These are phyloP conservation scores for Colletotrichum costaricense DNA, from an alignment of 2,329 filamentous ascomycete genomes.

Conservation along the genomic window DNA sequence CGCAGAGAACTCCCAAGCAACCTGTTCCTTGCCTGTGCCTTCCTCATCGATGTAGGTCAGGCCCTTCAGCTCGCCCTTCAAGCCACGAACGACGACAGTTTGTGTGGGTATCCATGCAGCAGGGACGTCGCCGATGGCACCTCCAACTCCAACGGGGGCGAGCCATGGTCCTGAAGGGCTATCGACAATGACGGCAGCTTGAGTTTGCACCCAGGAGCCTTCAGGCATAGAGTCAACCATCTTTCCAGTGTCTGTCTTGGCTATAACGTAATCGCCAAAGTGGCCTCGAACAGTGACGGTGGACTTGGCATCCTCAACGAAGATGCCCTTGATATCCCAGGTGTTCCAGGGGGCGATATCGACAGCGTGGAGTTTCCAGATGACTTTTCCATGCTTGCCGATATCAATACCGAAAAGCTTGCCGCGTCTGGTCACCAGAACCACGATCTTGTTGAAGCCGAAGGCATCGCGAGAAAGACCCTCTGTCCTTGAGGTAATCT, in stretches of 20 bases:
- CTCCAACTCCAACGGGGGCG: constrained; percentile 63
- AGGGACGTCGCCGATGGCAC: constrained; percentile 59
- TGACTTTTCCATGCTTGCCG: constrained; percentile 76
- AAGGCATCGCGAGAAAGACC: constrained; percentile 78
- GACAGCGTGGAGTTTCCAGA: constrained; percentile 79
- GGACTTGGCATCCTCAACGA: constrained; percentile 67
- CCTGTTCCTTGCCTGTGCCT: constrained; percentile 54
- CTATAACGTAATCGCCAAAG: constrained; percentile 70
- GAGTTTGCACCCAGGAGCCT: constrained; percentile 52
- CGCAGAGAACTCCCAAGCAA: constrained; percentile 80
- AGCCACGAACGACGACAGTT: constrained; percentile 64
- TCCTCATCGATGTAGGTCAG: constrained; percentile 61
- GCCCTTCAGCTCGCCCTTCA: constrained; percentile 64
- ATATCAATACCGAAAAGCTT: constrained; percentile 84
- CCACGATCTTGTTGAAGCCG: constrained; percentile 86
- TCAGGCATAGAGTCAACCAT: constrained; percentile 56
- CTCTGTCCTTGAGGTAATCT: constrained; percentile 54
- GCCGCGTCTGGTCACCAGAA: constrained; percentile 83
- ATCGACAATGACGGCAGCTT: constrained; percentile 60
- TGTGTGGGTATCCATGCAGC: constrained; percentile 60
- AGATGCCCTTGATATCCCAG: constrained; percentile 77
- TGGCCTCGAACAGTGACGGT: constrained; percentile 68
- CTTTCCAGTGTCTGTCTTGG: constrained; percentile 65
- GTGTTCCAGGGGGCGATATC: constrained; percentile 64
- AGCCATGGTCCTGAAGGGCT: constrained; percentile 64